Evolutionary conservation across 2,329 filamentous ascomycete genomes (phyloP).

Genomic region (Lachnellula cervina): DNA sequence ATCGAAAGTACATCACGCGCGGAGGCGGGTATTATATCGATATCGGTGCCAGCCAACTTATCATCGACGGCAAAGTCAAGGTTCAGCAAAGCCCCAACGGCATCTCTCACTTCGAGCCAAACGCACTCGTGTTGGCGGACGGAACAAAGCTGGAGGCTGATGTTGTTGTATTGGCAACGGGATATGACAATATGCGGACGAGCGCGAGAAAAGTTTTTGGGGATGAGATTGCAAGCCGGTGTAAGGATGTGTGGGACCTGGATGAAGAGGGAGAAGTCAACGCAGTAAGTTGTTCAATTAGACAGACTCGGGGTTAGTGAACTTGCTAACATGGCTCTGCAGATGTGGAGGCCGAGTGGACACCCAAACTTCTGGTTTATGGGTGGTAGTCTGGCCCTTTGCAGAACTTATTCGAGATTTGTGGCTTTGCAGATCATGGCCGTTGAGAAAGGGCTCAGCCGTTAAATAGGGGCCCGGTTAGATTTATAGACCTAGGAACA

Average conservation of each 20-base stretch:
- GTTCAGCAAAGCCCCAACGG: constrained; percentile 42
- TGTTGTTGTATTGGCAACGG: constrained; percentile 43
- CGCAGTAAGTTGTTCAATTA: constrained; percentile 1
- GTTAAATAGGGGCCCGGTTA: background rate
- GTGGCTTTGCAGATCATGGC: constrained; percentile 40
- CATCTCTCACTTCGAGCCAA: constrained; percentile 38
- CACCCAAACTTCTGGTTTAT: constrained; percentile 48
- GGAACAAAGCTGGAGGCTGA: constrained; percentile 44
- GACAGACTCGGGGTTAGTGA: background rate
- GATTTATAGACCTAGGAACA: too few species aligned
- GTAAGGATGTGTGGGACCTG: constrained; percentile 43
- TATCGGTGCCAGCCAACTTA: constrained; percentile 46
- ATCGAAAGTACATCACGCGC: constrained; percentile 52
- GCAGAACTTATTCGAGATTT: constrained; percentile 42
- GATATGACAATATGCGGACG: constrained; percentile 48
- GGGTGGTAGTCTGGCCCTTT: constrained; percentile 45
- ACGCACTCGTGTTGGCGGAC: constrained; percentile 37
- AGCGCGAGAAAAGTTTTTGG: constrained; percentile 45
- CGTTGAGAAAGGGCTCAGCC: constrained; percentile 17
- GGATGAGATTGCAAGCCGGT: constrained; percentile 42
- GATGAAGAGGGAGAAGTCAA: constrained; percentile 42
- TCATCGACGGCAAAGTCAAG: constrained; percentile 48
- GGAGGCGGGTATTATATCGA: constrained; percentile 57
- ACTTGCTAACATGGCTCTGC: constrained; percentile 12
- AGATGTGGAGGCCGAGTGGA: constrained; percentile 44